Evolutionary conservation across 345 rosid genomes (phyloP).

Genomic region (Kernera saxatilis): DNA sequence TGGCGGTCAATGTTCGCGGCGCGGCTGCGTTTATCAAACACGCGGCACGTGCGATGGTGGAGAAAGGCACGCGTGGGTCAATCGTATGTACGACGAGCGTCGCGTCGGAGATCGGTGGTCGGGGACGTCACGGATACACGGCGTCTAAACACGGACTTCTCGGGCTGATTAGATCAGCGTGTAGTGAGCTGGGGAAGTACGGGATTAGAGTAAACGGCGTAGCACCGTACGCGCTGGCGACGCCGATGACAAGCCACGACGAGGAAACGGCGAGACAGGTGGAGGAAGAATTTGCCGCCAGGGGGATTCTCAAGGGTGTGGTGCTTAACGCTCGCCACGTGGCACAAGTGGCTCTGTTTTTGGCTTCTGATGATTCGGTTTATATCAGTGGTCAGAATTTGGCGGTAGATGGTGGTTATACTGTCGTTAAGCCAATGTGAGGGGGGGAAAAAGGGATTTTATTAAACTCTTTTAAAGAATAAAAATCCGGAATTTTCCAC

Average conservation of each 20-base stretch:
- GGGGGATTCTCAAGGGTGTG: slow-evolving; percentile 57
- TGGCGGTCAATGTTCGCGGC: slow-evolving; percentile 70
- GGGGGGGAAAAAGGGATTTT: not conserved
- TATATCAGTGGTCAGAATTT: slow-evolving; percentile 76
- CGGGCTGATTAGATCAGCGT: slow-evolving; percentile 60
- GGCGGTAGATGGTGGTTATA: slow-evolving; percentile 76
- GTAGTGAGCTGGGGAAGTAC: slow-evolving; percentile 65
- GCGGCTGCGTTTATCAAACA: slow-evolving; percentile 62
- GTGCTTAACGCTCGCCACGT: slow-evolving; percentile 61
- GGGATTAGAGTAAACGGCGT: slow-evolving; percentile 84
- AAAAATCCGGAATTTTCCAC: not conserved
- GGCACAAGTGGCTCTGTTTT: slow-evolving; percentile 76
- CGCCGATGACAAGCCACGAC: slow-evolving; percentile 47
- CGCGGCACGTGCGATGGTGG: slow-evolving; percentile 75
- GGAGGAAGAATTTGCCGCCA: slow-evolving; percentile 34
- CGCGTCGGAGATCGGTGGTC: slow-evolving; percentile 44
- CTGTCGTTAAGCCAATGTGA: slow-evolving; percentile 36
- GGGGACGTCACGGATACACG: slow-evolving; percentile 63
- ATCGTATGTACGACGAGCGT: slow-evolving; percentile 67
- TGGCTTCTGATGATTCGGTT: slow-evolving; percentile 76
- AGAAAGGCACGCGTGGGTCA: slow-evolving; percentile 50
- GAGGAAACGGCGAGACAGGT: slow-evolving; percentile 37
- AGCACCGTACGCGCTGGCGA: slow-evolving; percentile 68
- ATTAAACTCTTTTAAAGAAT: not conserved
- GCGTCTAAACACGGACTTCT: slow-evolving; percentile 64